Evolutionary conservation across 305 asterid species (phyloP).

Genomic region (Rubia tinctorum): DNA sequence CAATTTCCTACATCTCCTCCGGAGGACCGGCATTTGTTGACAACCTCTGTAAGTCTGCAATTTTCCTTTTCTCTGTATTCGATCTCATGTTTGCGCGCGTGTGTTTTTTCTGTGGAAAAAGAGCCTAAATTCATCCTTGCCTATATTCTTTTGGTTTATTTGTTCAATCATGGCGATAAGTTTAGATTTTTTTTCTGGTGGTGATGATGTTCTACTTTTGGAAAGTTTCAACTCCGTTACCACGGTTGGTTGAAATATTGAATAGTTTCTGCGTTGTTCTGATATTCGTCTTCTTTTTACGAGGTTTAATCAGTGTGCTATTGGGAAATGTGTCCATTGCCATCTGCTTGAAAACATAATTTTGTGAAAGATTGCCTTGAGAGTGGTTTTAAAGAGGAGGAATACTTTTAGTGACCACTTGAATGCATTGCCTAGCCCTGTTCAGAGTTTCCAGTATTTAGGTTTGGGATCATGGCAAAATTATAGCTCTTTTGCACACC

Average conservation of each 20-base stretch:
- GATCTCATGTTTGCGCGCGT: neutral
- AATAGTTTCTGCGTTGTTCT: neutral
- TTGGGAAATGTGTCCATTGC: constrained; percentile 29
- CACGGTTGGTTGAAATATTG: neutral
- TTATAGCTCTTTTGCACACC: constrained; percentile 32
- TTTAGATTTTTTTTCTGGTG: neutral
- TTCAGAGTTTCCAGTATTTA: constrained; percentile 37
- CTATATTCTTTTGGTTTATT: neutral
- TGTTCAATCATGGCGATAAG: neutral
- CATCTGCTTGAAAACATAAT: constrained; percentile 27
- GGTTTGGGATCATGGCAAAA: constrained; percentile 32
- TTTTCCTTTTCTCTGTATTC: neutral
- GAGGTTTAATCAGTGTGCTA: constrained; percentile 18
- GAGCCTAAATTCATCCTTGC: too few species aligned
- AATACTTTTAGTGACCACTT: constrained; percentile 44
- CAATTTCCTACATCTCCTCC: neutral
- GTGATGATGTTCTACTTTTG: neutral
- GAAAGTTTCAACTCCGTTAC: neutral
- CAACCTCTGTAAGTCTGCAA: neutral
- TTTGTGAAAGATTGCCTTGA: constrained; percentile 53
- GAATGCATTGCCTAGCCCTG: constrained; percentile 35
- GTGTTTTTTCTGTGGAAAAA: neutral
- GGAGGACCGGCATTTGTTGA: neutral
- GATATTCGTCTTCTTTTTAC: neutral
- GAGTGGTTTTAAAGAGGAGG: constrained; percentile 61